Evolutionary conservation across 2,329 filamentous ascomycete genomes (phyloP), one percentile per base, ranked within the genome.

Genomic region (Colletotrichum chlorophyti): DNA sequence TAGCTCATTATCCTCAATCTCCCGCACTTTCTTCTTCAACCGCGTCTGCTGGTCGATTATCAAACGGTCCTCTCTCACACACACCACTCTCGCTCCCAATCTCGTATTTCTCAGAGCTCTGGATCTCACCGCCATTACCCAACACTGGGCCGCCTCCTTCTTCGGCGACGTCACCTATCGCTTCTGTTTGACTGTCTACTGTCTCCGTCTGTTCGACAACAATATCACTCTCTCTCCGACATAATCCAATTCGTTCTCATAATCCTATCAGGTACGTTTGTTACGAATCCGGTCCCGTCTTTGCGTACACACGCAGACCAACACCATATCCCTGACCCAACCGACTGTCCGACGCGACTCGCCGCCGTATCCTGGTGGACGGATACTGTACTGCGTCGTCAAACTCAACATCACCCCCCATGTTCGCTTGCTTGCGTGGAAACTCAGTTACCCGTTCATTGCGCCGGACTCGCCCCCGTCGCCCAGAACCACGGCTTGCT

Each of bases 351-450:
- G 31, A 35, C 37, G 19, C 50, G 38, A 55, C 37, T 48, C 43
- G 55, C 37, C 43, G 43, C 35, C 49, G 14, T 43, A 42, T 32
- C 50, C 50, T 40, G 24, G 29, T 50, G 37, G 38, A 50, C 57
- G 38, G 43, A 50, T 40, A 40, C 50, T 48, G 42, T 59, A 38
- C 51, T 45, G 43, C 26, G 17, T 55, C 32, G 35, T 37, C 57
- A 47, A 59, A 58, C 50, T 43, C 42, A 54, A 48, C 50, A 21
- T 35, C 19, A n/a, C 38, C 57, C 34, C 48, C 43, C 53, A 57
- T 57, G 57, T 60, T 55, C 51, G 57, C 45, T 21, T 29, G 32
- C 45, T 52, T 37, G 54, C 43, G 32, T 37, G 35, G 53, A 58
- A 48, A 32, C 24, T 40, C 53, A 24, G 32, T 48, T 29, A 45